phyloP scores from a whole-genome alignment of 2,329 filamentous ascomycete genomes.

The Neofusicoccum sp. region DNA sequence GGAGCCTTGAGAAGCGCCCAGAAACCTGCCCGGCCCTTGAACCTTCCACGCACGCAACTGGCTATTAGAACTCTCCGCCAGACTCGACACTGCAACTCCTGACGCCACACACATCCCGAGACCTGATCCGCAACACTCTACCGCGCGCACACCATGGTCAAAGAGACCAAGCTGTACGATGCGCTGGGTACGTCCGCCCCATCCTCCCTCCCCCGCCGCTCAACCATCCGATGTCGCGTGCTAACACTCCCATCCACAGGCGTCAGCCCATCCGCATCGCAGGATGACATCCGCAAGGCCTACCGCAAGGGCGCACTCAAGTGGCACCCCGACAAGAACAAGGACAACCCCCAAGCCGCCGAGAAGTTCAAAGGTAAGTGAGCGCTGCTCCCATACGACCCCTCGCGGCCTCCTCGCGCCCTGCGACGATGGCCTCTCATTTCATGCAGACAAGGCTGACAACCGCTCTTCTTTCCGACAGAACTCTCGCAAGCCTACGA shows the following conservation, averaged over 20 bases:
- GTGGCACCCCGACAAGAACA: conserved; percentile 98
- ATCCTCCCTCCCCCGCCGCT: neutral
- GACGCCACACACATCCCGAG: neutral
- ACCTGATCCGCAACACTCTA: neutral
- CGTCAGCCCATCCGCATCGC: conserved; percentile 74
- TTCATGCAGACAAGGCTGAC: conserved; percentile 18
- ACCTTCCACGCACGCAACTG: neutral
- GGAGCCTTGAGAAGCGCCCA: conserved; percentile 7
- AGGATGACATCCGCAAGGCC: conserved; percentile 96
- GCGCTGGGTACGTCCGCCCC: conserved; percentile 53
- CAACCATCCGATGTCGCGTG: neutral
- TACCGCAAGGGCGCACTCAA: conserved; percentile 89
- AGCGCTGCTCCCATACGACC: neutral
- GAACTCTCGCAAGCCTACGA: conserved; percentile 97
- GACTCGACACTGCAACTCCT: neutral
- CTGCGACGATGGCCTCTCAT: neutral
- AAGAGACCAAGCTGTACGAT: conserved; percentile 95
- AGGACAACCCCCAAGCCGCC: conserved; percentile 76
- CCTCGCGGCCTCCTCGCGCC: neutral
- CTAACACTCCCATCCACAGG: conserved; percentile 30
- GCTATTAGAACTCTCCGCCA: conserved; percentile 5
- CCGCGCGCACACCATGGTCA: conserved; percentile 63
- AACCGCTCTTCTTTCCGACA: conserved; percentile 29
- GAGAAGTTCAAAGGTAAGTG: conserved; percentile 85
- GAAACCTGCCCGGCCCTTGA: conserved; percentile 10